Evolutionary conservation across 2,329 filamentous ascomycete genomes (phyloP).

Genomic region (Aspergillus costaricaensis): DNA sequence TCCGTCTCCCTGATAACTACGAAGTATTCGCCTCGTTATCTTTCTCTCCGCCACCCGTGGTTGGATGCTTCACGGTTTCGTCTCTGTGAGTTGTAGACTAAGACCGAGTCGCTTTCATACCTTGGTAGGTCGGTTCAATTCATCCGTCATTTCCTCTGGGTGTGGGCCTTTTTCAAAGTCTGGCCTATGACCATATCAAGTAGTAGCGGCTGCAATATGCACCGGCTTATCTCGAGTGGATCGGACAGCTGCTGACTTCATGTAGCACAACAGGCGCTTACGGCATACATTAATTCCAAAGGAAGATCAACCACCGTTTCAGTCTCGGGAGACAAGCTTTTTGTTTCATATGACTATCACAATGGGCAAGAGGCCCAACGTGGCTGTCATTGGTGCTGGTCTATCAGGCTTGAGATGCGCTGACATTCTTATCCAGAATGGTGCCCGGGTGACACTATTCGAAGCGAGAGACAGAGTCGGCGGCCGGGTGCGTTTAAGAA

Average conservation of each 20-base stretch:
- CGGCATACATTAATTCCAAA: background rate
- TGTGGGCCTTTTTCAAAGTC: background rate
- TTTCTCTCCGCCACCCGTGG: background rate
- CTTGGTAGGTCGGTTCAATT: background rate
- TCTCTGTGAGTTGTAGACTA: background rate
- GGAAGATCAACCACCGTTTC: background rate
- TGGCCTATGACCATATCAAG: background rate
- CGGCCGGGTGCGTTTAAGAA: conserved; percentile 51
- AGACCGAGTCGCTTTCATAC: background rate
- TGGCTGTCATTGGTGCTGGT: conserved; percentile 64
- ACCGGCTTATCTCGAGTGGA: background rate
- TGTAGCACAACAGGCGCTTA: background rate
- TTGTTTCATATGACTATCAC: conserved; percentile 3
- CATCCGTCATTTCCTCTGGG: too few relatives aligned
- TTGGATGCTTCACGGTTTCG: background rate
- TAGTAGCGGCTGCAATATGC: background rate
- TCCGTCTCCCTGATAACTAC: background rate
- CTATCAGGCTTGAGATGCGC: conserved; percentile 62
- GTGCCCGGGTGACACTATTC: conserved; percentile 59
- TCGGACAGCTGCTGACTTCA: background rate
- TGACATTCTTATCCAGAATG: conserved; percentile 58
- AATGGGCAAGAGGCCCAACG: conserved; percentile 47
- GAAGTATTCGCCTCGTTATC: background rate
- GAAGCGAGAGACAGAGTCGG: conserved; percentile 62
- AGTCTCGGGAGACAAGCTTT: background rate